Percentiles rank a stretch among this genome's conserved stretches.
phyloP scores from a whole-genome alignment of 805 yeast species.

The Candida gorgasii region DNA sequence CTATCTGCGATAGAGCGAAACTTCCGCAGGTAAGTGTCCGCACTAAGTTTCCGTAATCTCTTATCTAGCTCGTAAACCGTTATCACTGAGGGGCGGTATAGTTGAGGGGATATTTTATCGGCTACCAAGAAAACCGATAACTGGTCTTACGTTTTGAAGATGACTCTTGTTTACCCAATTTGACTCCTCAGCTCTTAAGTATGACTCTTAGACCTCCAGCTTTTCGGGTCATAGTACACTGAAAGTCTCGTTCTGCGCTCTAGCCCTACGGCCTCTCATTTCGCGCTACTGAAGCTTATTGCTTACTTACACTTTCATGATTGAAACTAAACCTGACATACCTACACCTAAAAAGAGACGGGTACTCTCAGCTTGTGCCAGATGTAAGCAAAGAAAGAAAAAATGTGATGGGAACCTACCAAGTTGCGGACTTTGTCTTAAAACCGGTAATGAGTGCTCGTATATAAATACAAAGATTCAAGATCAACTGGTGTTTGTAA shows the following conservation, averaged over 20 bases:
- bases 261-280: too few species aligned
- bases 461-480: conserved; percentile 9
- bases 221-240: too few species aligned
- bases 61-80: not conserved
- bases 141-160: too few species aligned
- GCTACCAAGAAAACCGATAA: too few species aligned
- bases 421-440: conserved; percentile 6
- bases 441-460: not conserved
- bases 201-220: too few species aligned
- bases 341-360: conserved; percentile 7
- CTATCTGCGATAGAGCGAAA: not conserved
- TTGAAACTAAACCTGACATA: not conserved
- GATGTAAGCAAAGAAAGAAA: conserved; percentile 13
- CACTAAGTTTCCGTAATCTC: not conserved
- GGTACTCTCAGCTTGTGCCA: conserved; percentile 11
- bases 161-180: too few species aligned
- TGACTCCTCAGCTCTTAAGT: too few species aligned
- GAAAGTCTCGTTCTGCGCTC: too few species aligned
- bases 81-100: too few species aligned
- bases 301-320: too few species aligned
- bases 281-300: too few species aligned
- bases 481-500: conserved; percentile 5
- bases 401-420: conserved; percentile 15
- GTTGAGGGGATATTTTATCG: too few species aligned
- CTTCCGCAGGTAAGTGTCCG: not conserved